A percentile compares a stretch with the other conserved stretches of the same genome.
Conservation (phyloP, 352 stramenopile species). For the Phytopythium vexans region DNA sequence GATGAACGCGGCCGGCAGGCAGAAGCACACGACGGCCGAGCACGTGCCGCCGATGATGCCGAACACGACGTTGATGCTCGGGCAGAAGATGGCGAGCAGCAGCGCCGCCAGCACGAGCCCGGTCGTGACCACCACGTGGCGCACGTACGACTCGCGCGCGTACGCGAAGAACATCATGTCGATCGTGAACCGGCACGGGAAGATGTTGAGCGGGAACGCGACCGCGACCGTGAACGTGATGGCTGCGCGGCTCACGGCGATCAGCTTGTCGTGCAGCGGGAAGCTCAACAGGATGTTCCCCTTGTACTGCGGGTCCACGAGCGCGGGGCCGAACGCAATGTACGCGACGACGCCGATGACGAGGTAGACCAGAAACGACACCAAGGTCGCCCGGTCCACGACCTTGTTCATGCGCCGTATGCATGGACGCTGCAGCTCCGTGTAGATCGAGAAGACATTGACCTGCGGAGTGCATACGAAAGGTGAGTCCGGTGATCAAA, state of each 20-base stretch:
- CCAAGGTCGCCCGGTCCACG: conserved; percentile 70
- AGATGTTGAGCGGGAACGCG: conserved; percentile 86
- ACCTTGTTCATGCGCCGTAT: conserved; percentile 89
- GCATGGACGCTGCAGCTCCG: conserved; percentile 80
- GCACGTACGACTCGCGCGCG: conserved; percentile 59
- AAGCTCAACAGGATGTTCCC: conserved; percentile 85
- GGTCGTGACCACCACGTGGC: conserved; percentile 64
- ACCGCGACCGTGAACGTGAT: conserved; percentile 86
- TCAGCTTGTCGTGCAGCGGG: conserved; percentile 68
- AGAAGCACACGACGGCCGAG: conserved; percentile 83
- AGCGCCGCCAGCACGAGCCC: conserved; percentile 63
- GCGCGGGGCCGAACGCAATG: conserved; percentile 64
- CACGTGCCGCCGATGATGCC: conserved; percentile 84
- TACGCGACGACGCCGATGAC: conserved; percentile 77
- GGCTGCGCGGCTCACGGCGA: conserved; percentile 75
- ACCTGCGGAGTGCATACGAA: conserved; percentile 25
- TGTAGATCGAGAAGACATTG: conserved; percentile 89
- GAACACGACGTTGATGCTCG: conserved; percentile 85
- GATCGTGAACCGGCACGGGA: conserved; percentile 82
- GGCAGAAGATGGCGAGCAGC: conserved; percentile 79
- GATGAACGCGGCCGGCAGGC: conserved; percentile 79
- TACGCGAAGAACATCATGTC: conserved; percentile 89
- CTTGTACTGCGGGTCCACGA: conserved; percentile 69
- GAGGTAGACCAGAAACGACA: conserved; percentile 77
- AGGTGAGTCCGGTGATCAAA: background rate